Conservation (phyloP, 345 rosid genomes). For the Noccaea caerulescens region DNA sequence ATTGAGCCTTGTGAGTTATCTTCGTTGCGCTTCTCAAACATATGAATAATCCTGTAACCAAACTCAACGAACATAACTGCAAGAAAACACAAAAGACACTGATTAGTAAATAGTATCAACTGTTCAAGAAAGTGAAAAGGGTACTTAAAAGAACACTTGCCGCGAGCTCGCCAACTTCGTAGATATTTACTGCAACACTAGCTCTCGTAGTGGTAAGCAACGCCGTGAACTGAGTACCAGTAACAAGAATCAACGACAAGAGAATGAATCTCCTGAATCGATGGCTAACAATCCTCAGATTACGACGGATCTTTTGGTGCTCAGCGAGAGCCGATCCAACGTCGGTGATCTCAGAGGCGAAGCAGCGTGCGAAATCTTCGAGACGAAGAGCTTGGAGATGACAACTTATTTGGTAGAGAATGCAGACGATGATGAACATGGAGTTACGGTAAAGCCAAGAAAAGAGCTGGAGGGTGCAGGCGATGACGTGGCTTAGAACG, state of each 20-base stretch:
- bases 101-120: neutral
- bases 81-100: neutral
- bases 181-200: constrained; percentile 60
- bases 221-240: constrained; percentile 75
- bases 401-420: constrained; percentile 67
- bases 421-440: constrained; percentile 69
- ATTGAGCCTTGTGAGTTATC: constrained; percentile 82
- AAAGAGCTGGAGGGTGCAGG: constrained; percentile 68
- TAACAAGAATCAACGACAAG: constrained; percentile 61
- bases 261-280: constrained; percentile 75
- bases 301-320: constrained; percentile 69
- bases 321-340: constrained; percentile 66
- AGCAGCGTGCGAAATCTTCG: constrained; percentile 75
- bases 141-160: constrained; percentile 34
- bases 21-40: constrained; percentile 94
- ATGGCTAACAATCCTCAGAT: constrained; percentile 81
- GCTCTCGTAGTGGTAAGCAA: constrained; percentile 65
- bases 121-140: neutral
- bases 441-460: constrained; percentile 89
- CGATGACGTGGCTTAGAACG: constrained; percentile 54
- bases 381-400: constrained; percentile 74
- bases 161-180: constrained; percentile 80
- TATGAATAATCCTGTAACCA: constrained; percentile 77
- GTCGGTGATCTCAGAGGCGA: constrained; percentile 66
- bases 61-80: constrained; percentile 82